Percentiles rank a stretch among this genome's conserved stretches.
Conservation (phyloP, 2,329 filamentous ascomycete species). For the Ophiocordyceps camponoti-leonardi region DNA sequence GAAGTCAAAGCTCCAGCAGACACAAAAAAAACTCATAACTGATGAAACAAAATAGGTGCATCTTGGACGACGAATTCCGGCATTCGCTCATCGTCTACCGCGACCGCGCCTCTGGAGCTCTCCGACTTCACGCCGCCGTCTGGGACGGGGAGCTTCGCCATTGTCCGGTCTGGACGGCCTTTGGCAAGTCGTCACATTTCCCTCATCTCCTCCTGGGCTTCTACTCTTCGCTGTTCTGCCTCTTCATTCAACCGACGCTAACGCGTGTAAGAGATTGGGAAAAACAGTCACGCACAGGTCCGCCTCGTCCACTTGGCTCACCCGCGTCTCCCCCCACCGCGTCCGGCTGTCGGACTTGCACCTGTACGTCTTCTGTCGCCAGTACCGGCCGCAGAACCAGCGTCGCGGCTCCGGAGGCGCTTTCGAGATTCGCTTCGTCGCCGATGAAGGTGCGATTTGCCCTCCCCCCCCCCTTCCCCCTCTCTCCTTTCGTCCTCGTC, state of each 20-base stretch:
- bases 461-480: background rate
- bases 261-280: background rate
- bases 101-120: slow-evolving; percentile 27
- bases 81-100: slow-evolving; percentile 37
- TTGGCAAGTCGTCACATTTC: slow-evolving; percentile 25
- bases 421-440: slow-evolving; percentile 34
- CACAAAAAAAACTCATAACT: background rate
- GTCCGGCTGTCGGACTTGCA: slow-evolving; percentile 37
- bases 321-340: slow-evolving; percentile 25
- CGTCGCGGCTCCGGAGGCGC: slow-evolving; percentile 27
- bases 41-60: slow-evolving; percentile 34
- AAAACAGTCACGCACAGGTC: slow-evolving; percentile 33
- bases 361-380: slow-evolving; percentile 40
- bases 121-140: slow-evolving; percentile 38
- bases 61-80: slow-evolving; percentile 34
- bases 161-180: slow-evolving; percentile 48
- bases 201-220: background rate
- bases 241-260: background rate
- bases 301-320: slow-evolving; percentile 30
- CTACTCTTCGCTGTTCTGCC: background rate
- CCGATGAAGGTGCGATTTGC: slow-evolving; percentile 22
- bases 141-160: slow-evolving; percentile 34
- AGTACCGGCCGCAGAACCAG: slow-evolving; percentile 34
- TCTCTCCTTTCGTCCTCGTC: background rate
- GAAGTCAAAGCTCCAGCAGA: background rate